These are phyloP conservation scores for Mucor circinelloides DNA, from an alignment of 371 early-diverging fungal species.

Conservation along the genomic window DNA sequence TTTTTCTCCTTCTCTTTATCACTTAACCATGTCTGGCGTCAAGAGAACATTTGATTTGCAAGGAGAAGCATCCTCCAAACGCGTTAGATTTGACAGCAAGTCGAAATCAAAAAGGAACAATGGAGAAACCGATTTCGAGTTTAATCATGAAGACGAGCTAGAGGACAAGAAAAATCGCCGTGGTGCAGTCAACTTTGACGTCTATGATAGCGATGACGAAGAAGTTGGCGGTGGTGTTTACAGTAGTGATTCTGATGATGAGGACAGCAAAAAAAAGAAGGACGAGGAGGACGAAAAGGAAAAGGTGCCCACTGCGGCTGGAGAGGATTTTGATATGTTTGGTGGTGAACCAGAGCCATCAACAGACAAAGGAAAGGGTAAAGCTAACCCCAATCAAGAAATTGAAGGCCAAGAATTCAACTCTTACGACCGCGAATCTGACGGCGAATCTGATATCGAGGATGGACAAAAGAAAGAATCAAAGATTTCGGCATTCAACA, in stretches of 20 bases:
- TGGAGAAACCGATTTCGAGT: conserved; percentile 38
- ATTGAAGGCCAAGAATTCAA: conserved; percentile 61
- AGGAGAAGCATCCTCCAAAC: conserved; percentile 32
- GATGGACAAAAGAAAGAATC: conserved; percentile 56
- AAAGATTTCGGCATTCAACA: conserved; percentile 84
- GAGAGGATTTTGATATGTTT: conserved; percentile 70
- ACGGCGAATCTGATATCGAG: conserved; percentile 51
- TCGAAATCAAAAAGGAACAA: neutral
- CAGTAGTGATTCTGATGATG: conserved; percentile 49
- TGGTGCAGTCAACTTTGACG: conserved; percentile 56
- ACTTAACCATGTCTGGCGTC: neutral
- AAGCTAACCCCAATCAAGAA: conserved; percentile 37
- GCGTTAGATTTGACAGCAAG: conserved; percentile 38
- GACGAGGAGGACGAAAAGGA: conserved; percentile 26
- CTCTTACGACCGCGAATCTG: conserved; percentile 39
- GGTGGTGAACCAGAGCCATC: conserved; percentile 32
- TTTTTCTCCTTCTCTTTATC: neutral
- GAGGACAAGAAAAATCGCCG: conserved; percentile 54
- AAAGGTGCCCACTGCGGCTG: conserved; percentile 20
- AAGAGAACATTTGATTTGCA: conserved; percentile 32
- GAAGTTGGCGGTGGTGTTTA: conserved; percentile 54
- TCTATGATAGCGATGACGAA: conserved; percentile 60
- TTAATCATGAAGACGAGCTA: conserved; percentile 50
- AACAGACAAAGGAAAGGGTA: conserved; percentile 16
- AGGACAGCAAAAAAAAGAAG: conserved; percentile 13